A percentile compares a stretch with the other conserved stretches of the same genome.
Conservation (phyloP, 441 rosid genomes). For the Gossypium schwendimanii region DNA sequence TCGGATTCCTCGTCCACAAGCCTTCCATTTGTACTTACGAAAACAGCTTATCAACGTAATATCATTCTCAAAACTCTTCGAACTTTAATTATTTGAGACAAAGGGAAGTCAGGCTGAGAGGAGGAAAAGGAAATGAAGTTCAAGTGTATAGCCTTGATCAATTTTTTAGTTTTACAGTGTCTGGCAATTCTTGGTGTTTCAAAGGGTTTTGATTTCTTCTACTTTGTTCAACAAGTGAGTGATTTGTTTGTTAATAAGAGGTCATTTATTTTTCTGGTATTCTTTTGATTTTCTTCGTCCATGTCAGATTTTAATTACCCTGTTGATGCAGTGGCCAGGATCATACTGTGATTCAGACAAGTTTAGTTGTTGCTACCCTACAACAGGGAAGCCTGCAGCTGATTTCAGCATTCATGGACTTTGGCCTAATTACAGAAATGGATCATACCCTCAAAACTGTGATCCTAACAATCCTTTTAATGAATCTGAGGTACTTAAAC, state of each 20-base stretch:
- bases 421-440: slow-evolving; percentile 81
- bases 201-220: slow-evolving; percentile 74
- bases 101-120: neutral
- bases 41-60: neutral
- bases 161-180: slow-evolving; percentile 2
- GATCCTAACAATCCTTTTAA: slow-evolving; percentile 47
- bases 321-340: slow-evolving; percentile 72
- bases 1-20: neutral
- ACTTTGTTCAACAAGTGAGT: slow-evolving; percentile 77
- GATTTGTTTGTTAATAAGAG: neutral
- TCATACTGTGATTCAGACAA: slow-evolving; percentile 60
- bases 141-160: neutral
- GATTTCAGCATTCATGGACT: slow-evolving; percentile 90
- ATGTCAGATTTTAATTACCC: neutral
- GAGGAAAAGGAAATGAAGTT: slow-evolving; percentile 1
- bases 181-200: slow-evolving; percentile 28
- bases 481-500: slow-evolving; percentile 43
- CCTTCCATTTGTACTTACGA: slow-evolving; percentile 22
- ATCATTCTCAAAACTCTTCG: neutral
- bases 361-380: slow-evolving; percentile 73
- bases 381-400: slow-evolving; percentile 68
- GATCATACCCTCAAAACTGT: slow-evolving; percentile 68
- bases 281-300: neutral
- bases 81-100: neutral
- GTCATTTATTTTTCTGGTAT: no score